Percentiles rank a stretch among this genome's conserved stretches.
Evolutionary conservation across 2,329 filamentous ascomycete genomes (phyloP).

Genomic region (Chrysosporium queenslandicum): DNA sequence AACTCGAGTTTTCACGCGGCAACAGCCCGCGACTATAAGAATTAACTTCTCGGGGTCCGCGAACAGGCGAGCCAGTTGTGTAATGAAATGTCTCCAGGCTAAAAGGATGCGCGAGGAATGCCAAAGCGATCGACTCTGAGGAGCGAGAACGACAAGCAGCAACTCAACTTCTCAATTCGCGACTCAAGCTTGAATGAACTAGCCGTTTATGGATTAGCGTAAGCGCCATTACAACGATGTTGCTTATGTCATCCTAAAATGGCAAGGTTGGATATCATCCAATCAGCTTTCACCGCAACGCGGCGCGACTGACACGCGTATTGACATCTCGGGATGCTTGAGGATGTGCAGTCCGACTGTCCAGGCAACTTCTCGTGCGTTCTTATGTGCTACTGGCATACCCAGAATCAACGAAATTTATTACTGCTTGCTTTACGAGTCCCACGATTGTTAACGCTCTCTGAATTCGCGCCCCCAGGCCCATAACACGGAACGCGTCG

Average conservation of each 20-base stretch:
- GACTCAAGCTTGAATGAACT: constrained; percentile 8
- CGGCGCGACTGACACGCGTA: constrained; percentile 2
- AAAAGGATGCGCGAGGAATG: background rate
- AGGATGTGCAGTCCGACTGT: background rate
- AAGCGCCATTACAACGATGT: background rate
- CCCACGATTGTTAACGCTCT: no score
- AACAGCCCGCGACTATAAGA: constrained; percentile 6
- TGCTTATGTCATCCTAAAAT: constrained; percentile 3
- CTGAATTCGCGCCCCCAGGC: no score
- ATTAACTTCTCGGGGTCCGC: background rate
- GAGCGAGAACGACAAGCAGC: background rate
- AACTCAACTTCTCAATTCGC: constrained; percentile 3
- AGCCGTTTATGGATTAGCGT: constrained; percentile 1
- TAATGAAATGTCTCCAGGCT: background rate
- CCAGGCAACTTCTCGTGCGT: no score
- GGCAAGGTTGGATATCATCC: background rate
- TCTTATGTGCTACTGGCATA: no score
- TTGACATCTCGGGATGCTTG: background rate
- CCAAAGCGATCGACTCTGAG: background rate
- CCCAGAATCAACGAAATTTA: no score
- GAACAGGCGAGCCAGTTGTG: background rate
- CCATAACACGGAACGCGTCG: no score
- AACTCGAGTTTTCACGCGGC: background rate
- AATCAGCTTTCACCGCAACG: background rate
- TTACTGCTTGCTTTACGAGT: no score